phyloP scores from a whole-genome alignment of 257 asterid genomes.

The Primulina huaijiensis region DNA sequence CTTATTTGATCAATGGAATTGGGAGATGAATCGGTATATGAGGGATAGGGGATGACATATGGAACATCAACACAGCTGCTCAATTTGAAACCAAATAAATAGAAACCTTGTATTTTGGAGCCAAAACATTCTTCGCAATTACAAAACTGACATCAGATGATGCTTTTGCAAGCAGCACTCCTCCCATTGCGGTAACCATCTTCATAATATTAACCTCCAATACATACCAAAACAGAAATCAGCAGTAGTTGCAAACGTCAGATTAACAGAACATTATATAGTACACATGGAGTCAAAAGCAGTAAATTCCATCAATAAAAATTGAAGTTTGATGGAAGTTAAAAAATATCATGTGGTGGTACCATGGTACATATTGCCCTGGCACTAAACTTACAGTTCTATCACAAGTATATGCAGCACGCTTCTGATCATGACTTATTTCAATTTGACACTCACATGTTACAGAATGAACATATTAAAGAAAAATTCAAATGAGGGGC shows the following conservation, averaged over 20 bases:
- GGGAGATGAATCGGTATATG: constrained; percentile 7
- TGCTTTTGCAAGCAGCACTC: constrained; percentile 58
- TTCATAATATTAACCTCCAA: constrained; percentile 65
- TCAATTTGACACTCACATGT: constrained; percentile 12
- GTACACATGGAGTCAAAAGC: neutral
- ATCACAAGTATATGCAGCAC: constrained; percentile 16
- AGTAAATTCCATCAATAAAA: neutral
- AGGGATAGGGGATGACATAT: neutral
- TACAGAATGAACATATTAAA: constrained; percentile 15
- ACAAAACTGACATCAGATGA: constrained; percentile 87
- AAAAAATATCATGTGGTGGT: constrained; percentile 3
- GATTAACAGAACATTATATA: neutral
- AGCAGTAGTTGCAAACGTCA: constrained; percentile 9
- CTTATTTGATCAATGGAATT: too few relatives aligned
- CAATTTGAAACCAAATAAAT: constrained; percentile 16
- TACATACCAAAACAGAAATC: constrained; percentile 27
- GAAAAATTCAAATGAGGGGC: neutral
- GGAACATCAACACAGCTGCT: neutral
- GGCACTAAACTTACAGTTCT: constrained; percentile 11
- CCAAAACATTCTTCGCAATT: constrained; percentile 79
- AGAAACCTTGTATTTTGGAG: constrained; percentile 75
- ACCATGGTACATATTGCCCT: too few relatives aligned
- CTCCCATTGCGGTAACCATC: constrained; percentile 91
- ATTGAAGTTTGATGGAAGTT: neutral
- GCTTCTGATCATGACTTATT: constrained; percentile 3